Evolutionary conservation across 1,284 basidiomycete species (phyloP).

Genomic region (Paramarasmius palmivorus): DNA sequence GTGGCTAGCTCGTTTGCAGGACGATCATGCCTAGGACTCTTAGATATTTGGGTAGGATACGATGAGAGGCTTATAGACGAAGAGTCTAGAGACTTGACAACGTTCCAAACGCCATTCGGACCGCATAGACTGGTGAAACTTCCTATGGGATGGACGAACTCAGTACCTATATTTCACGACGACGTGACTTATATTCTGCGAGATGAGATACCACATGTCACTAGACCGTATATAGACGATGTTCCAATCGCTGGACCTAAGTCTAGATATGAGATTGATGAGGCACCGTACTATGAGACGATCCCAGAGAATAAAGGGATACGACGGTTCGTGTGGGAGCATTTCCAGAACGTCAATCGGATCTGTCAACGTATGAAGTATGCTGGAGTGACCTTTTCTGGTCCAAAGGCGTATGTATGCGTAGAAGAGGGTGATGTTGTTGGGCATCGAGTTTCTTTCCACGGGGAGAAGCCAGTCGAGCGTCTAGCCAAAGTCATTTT

Average conservation of each 20-base stretch:
- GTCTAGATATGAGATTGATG: constrained; percentile 18
- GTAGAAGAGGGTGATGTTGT: constrained; percentile 24
- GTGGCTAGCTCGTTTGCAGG: constrained; percentile 1
- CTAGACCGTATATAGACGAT: constrained; percentile 33
- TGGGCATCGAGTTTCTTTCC: constrained; percentile 32
- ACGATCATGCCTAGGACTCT: constrained; percentile 9
- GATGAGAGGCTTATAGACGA: constrained; percentile 26
- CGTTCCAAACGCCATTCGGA: constrained; percentile 26
- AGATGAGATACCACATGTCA: constrained; percentile 33
- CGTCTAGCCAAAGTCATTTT: constrained; percentile 9
- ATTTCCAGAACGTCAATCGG: no score
- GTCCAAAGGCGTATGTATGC: no score
- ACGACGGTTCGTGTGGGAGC: no score
- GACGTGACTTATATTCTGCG: constrained; percentile 34
- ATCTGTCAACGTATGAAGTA: no score
- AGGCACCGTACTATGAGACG: no score
- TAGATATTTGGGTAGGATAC: constrained; percentile 22
- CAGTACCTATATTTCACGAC: constrained; percentile 35
- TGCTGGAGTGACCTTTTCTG: no score
- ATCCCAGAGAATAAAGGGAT: no score
- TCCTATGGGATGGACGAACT: constrained; percentile 38
- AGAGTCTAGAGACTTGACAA: constrained; percentile 30
- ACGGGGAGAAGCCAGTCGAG: constrained; percentile 17
- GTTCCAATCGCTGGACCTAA: constrained; percentile 23
- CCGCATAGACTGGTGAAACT: constrained; percentile 18